Percentiles rank a stretch among this genome's conserved stretches.
Conservation (phyloP, 2,329 filamentous ascomycete species). For the Ciborinia camelliae region DNA sequence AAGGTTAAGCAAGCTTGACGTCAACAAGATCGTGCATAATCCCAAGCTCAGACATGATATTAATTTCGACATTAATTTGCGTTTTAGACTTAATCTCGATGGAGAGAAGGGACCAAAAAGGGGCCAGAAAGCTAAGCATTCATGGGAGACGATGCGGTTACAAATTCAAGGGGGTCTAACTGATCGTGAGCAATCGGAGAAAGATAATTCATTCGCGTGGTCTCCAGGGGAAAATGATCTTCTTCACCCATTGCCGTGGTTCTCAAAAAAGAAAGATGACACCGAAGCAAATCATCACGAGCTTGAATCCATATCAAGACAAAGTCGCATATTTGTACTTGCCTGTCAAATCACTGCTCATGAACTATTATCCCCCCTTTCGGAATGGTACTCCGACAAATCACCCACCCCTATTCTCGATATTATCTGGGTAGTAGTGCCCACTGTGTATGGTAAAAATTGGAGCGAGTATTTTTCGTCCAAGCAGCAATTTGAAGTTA, state of each 20-base stretch:
- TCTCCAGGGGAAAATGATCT: too few relatives aligned
- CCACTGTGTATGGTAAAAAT: neutral
- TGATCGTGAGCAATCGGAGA: slow-evolving; percentile 50
- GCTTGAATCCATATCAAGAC: too few relatives aligned
- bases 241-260: too few relatives aligned
- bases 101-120: slow-evolving; percentile 82
- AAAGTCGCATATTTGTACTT: too few relatives aligned
- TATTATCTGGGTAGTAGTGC: too few relatives aligned
- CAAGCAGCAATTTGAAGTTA: neutral
- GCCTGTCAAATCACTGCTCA: too few relatives aligned
- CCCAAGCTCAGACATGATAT: slow-evolving; percentile 87
- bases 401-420: too few relatives aligned
- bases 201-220: slow-evolving; percentile 28
- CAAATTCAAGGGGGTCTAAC: slow-evolving; percentile 53
- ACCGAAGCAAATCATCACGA: too few relatives aligned
- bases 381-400: too few relatives aligned
- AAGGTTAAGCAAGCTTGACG: slow-evolving; percentile 76
- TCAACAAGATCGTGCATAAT: slow-evolving; percentile 76
- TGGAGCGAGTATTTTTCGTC: neutral
- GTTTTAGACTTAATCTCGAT: slow-evolving; percentile 86
- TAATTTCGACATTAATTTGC: slow-evolving; percentile 89
- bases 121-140: slow-evolving; percentile 69
- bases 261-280: too few relatives aligned
- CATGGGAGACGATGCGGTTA: slow-evolving; percentile 67
- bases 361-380: too few relatives aligned